Conservation (phyloP, 2,329 filamentous ascomycete genomes). For the Sporothrix pseudoabietina region DNA sequence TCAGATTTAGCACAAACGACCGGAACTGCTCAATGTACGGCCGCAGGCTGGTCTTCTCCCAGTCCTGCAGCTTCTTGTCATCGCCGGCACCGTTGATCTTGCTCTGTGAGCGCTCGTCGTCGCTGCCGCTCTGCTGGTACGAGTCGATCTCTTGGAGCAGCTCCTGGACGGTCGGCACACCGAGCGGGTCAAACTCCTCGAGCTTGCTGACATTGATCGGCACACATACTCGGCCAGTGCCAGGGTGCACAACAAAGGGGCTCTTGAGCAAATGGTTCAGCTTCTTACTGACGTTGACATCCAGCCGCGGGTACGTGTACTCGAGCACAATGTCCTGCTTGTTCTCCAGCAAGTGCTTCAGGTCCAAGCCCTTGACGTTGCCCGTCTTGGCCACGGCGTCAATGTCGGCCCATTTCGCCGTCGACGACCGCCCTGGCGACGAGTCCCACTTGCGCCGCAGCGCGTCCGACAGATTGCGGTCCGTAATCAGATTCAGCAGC, state of each 20-base stretch:
- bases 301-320: constrained; percentile 95
- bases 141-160: constrained; percentile 83
- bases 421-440: constrained; percentile 72
- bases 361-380: constrained; percentile 70
- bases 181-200: constrained; percentile 82
- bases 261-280: constrained; percentile 97
- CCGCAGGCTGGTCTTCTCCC: constrained; percentile 95
- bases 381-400: constrained; percentile 79
- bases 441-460: constrained; percentile 90
- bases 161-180: constrained; percentile 84
- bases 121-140: constrained; percentile 58
- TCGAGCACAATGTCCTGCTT: constrained; percentile 97
- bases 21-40: constrained; percentile 91
- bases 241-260: constrained; percentile 94
- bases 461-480: constrained; percentile 73
- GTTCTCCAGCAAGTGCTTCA: constrained; percentile 74
- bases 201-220: constrained; percentile 78
- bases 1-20: constrained; percentile 72
- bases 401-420: constrained; percentile 92
- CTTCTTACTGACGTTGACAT: constrained; percentile 97
- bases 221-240: constrained; percentile 91
- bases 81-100: constrained; percentile 31
- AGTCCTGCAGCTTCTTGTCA: constrained; percentile 65
- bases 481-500: constrained; percentile 81
- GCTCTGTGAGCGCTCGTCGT: constrained; percentile 38